Conservation (phyloP, 2,329 filamentous ascomycete species). For the Phaeophleospora eucalypticola region DNA sequence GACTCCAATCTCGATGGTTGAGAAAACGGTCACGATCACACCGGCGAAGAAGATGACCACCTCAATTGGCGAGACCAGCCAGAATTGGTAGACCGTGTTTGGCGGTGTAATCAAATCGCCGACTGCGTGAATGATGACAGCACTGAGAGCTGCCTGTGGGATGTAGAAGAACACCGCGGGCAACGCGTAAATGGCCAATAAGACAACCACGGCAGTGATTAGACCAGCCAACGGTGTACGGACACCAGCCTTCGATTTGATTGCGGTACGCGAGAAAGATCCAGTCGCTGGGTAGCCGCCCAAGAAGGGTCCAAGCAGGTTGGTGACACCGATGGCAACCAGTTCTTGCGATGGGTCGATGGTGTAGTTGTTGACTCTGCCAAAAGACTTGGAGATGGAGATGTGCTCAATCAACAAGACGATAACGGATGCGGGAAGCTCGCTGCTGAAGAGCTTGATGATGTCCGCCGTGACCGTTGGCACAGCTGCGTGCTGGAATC, state of each 20-base stretch:
- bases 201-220: conserved; percentile 78
- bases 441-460: conserved; percentile 62
- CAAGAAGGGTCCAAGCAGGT: conserved; percentile 85
- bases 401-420: conserved; percentile 97
- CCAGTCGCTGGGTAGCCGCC: conserved; percentile 90
- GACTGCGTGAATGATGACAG: conserved; percentile 93
- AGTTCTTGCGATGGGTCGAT: conserved; percentile 96
- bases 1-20: conserved; percentile 84
- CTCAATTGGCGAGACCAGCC: conserved; percentile 86
- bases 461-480: conserved; percentile 65
- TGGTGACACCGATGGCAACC: conserved; percentile 87
- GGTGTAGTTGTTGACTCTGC: conserved; percentile 89
- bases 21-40: conserved; percentile 84
- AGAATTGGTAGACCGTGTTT: conserved; percentile 91
- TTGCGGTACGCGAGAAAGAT: conserved; percentile 92
- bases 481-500: conserved; percentile 74
- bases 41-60: conserved; percentile 90
- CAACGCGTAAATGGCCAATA: conserved; percentile 85
- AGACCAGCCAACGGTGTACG: conserved; percentile 86
- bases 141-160: conserved; percentile 72
- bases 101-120: conserved; percentile 88
- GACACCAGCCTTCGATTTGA: conserved; percentile 95
- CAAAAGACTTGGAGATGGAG: conserved; percentile 94
- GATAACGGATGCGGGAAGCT: conserved; percentile 82
- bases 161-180: conserved; percentile 93